Evolutionary conservation across 306 rosid genomes (phyloP).

Genomic region (Malus domestica): DNA sequence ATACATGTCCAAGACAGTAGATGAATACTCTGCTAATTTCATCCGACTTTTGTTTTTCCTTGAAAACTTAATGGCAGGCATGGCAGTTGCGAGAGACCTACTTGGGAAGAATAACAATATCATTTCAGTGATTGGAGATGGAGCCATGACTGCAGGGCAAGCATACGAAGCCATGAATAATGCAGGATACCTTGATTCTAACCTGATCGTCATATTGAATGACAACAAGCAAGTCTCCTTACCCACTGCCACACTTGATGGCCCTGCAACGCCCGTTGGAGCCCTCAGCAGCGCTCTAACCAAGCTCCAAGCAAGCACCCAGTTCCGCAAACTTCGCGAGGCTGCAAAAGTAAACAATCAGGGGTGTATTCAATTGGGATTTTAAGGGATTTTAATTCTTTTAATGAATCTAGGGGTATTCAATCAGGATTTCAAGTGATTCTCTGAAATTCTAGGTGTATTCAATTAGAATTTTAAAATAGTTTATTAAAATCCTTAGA

Average conservation of each 20-base stretch:
- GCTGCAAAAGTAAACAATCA: slow-evolving; percentile 60
- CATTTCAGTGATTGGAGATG: slow-evolving; percentile 90
- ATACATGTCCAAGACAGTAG: background rate
- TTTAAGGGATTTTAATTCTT: too few relatives aligned
- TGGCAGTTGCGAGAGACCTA: slow-evolving; percentile 92
- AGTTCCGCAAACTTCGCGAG: slow-evolving; percentile 71
- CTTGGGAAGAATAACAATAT: slow-evolving; percentile 65
- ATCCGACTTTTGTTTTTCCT: background rate
- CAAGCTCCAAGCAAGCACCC: slow-evolving; percentile 77
- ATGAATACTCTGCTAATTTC: background rate
- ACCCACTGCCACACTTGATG: slow-evolving; percentile 92
- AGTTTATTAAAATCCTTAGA: too few relatives aligned
- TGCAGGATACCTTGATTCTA: slow-evolving; percentile 76
- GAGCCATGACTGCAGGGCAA: slow-evolving; percentile 96
- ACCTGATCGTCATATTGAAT: slow-evolving; percentile 73
- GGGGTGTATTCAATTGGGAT: too few relatives aligned
- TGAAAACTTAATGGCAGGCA: slow-evolving; percentile 40
- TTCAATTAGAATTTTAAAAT: too few relatives aligned
- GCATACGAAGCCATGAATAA: slow-evolving; percentile 97
- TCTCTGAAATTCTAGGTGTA: too few relatives aligned
- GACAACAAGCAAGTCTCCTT: slow-evolving; percentile 95
- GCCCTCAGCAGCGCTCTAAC: slow-evolving; percentile 69
- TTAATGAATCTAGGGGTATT: too few relatives aligned
- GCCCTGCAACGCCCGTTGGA: slow-evolving; percentile 91
- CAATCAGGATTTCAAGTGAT: too few relatives aligned